phyloP scores from a whole-genome alignment of 352 stramenopile genomes.

The Phytophthora foliorum region DNA sequence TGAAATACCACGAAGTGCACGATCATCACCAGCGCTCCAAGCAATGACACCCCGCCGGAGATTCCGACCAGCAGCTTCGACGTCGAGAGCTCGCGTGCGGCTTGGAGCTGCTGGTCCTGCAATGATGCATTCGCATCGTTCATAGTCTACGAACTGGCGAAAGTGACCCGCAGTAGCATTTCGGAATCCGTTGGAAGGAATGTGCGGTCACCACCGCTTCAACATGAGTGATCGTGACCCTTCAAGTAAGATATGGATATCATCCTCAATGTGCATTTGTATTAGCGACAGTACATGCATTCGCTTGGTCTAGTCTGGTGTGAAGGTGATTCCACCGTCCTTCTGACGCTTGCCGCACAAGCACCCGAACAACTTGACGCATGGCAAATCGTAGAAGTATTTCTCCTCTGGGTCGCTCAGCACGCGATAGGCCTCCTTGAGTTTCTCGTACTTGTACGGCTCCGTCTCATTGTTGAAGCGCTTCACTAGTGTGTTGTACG shows the following conservation, averaged over 20 bases:
- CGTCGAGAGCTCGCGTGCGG: slow-evolving; percentile 41
- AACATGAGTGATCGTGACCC: slow-evolving; percentile 15
- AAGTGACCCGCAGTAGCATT: slow-evolving; percentile 10
- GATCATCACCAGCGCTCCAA: slow-evolving; percentile 59
- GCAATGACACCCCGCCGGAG: slow-evolving; percentile 54
- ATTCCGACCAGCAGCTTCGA: slow-evolving; percentile 56
- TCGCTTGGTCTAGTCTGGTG: slow-evolving; percentile 51
- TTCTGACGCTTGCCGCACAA: slow-evolving; percentile 85
- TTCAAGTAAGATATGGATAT: no score
- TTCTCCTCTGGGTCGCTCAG: slow-evolving; percentile 86
- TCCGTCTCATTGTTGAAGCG: slow-evolving; percentile 90
- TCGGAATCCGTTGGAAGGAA: slow-evolving; percentile 20
- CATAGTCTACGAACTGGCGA: slow-evolving; percentile 15
- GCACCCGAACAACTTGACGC: slow-evolving; percentile 83
- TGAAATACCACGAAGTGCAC: slow-evolving; percentile 66
- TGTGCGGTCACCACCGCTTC: slow-evolving; percentile 22
- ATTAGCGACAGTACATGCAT: no score
- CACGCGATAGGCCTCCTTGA: slow-evolving; percentile 79
- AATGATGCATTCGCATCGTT: slow-evolving; percentile 11
- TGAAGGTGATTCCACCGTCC: slow-evolving; percentile 83
- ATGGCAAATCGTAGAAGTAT: slow-evolving; percentile 88
- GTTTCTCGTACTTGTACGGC: slow-evolving; percentile 86
- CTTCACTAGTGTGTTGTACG: slow-evolving; percentile 86
- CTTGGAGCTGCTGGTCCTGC: slow-evolving; percentile 20
- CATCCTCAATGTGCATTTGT: no score